Conservation (phyloP, 805 yeast species). For the Saturnispora ahearnii region DNA sequence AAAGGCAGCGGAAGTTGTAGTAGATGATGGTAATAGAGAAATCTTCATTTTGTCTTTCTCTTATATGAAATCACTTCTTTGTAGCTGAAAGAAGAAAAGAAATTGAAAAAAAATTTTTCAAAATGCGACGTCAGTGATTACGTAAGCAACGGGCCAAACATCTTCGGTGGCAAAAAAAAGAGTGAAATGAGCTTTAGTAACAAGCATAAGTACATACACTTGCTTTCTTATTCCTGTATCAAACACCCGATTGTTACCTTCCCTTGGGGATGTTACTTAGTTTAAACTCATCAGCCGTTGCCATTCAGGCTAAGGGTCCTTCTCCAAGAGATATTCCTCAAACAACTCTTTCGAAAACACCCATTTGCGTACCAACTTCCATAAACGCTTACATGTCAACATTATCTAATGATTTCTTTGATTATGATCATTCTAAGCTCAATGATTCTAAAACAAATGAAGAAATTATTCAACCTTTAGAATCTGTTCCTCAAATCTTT, state of each 20-base stretch:
- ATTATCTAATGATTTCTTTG: conserved; percentile 36
- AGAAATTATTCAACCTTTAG: conserved; percentile 24
- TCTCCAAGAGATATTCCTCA: conserved; percentile 80
- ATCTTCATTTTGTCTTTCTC: conserved; percentile 23
- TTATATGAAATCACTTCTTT: neutral
- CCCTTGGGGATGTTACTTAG: conserved; percentile 15
- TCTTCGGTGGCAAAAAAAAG: neutral
- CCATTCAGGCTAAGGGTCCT: conserved; percentile 51
- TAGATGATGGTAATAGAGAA: conserved; percentile 69
- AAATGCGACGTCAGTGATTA: neutral
- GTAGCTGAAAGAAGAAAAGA: neutral
- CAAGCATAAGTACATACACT: no score
- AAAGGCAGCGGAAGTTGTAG: conserved; percentile 92
- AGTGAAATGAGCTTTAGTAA: neutral
- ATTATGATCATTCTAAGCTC: conserved; percentile 32
- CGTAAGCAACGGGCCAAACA: neutral
- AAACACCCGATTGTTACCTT: neutral
- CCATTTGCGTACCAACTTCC: conserved; percentile 34
- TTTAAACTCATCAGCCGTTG: conserved; percentile 30
- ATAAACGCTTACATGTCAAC: conserved; percentile 37
- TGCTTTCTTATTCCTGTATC: neutral
- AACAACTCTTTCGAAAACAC: conserved; percentile 50
- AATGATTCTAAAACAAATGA: conserved; percentile 19
- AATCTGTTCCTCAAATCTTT: conserved; percentile 59
- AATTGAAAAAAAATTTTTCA: neutral